Evolutionary conservation across 1,284 basidiomycete species (phyloP).

Genomic region (Cutaneotrichosporon spelunceum): DNA sequence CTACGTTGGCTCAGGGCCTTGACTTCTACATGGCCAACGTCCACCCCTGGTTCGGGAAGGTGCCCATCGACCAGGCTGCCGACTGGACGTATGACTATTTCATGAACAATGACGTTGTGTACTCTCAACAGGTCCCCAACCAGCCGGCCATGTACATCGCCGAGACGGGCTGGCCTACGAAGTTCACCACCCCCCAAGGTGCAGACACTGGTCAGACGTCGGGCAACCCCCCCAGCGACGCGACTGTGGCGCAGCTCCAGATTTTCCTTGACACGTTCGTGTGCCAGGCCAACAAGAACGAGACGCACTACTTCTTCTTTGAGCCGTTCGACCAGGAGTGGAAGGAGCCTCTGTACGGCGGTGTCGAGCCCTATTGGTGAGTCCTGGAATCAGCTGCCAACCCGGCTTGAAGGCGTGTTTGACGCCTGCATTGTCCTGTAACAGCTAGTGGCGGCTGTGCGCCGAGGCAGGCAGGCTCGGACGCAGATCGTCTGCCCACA

Average conservation of each 20-base stretch:
- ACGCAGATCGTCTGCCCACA: no score
- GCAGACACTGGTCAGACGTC: constrained; percentile 66
- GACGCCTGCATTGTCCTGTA: not conserved
- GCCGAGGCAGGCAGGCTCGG: not conserved
- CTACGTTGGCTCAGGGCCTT: constrained; percentile 61
- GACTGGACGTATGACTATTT: constrained; percentile 64
- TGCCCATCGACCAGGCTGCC: constrained; percentile 64
- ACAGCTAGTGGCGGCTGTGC: not conserved
- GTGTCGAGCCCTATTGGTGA: constrained; percentile 71
- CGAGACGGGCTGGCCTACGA: constrained; percentile 86
- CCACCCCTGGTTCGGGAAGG: constrained; percentile 67
- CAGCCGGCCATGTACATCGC: constrained; percentile 78
- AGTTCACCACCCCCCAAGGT: constrained; percentile 35
- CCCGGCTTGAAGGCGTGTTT: not conserved
- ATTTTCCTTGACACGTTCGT: constrained; percentile 77
- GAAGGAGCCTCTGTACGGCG: constrained; percentile 65
- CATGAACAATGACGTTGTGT: constrained; percentile 58
- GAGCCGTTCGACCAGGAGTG: constrained; percentile 80
- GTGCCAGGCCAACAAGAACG: constrained; percentile 77
- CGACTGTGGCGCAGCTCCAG: constrained; percentile 23
- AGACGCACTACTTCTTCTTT: constrained; percentile 69
- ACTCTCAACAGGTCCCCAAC: constrained; percentile 54
- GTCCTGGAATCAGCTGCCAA: not conserved
- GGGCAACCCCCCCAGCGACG: constrained; percentile 52
- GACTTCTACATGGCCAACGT: constrained; percentile 69